Evolutionary conservation across 2,329 filamentous ascomycete genomes (phyloP).

Genomic region (Curvularia spicifera): DNA sequence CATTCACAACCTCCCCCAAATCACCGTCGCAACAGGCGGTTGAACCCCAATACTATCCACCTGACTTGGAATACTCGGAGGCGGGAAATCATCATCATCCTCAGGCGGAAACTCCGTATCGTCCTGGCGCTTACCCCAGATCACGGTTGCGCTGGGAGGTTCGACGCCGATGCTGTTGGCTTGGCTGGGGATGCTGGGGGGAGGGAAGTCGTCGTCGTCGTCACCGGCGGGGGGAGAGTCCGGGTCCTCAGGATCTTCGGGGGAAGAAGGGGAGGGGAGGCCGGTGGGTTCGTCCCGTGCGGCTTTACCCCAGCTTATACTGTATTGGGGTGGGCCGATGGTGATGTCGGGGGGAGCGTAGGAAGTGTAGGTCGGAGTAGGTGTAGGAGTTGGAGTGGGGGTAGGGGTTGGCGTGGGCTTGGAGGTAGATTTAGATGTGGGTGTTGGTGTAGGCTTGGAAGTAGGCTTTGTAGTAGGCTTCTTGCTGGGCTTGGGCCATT

Average conservation of each 20-base stretch:
- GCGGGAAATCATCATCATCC: no score
- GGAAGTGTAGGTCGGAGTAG: neutral
- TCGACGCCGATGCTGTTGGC: conserved; percentile 20
- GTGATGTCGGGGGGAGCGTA: conserved; percentile 18
- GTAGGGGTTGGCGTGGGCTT: conserved; percentile 7
- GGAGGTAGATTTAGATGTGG: conserved; percentile 8
- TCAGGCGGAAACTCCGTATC: neutral
- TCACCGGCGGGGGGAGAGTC: no score
- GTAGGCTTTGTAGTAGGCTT: conserved; percentile 6
- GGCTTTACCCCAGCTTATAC: conserved; percentile 15
- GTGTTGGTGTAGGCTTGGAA: conserved; percentile 10
- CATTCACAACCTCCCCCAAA: conserved; percentile 16
- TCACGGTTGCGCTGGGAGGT: conserved; percentile 19
- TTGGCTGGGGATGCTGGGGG: conserved; percentile 15
- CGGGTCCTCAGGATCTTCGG: conserved; percentile 3
- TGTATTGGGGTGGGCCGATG: conserved; percentile 18
- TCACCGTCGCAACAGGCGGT: conserved; percentile 4
- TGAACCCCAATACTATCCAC: conserved; percentile 7
- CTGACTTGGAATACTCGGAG: neutral
- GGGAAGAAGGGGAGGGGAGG: neutral
- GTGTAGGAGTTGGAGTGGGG: conserved; percentile 1
- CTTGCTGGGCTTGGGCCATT: conserved; percentile 5
- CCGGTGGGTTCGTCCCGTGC: neutral
- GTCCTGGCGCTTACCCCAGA: conserved; percentile 15
- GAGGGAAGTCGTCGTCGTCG: conserved; percentile 7